Evolutionary conservation across 2,329 filamentous ascomycete genomes (phyloP).

Genomic region (Fusarium abutilonis): DNA sequence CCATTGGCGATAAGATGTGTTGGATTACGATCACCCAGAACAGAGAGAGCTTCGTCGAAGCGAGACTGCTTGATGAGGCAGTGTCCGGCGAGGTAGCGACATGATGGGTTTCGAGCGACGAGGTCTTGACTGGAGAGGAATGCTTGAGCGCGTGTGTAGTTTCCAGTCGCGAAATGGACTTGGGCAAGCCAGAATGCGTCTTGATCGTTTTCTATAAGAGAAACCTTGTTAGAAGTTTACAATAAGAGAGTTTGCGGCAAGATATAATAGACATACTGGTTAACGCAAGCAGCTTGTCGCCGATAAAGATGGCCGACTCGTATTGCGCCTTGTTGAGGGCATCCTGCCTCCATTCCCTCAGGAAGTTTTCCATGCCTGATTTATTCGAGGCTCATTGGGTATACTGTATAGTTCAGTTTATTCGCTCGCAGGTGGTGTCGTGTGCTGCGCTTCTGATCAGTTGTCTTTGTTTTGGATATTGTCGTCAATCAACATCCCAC

Average conservation of each 20-base stretch:
- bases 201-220: conserved; percentile 78
- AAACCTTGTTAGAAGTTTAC: conserved; percentile 10
- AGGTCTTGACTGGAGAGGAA: conserved; percentile 88
- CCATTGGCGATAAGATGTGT: conserved; percentile 79
- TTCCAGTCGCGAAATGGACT: conserved; percentile 93
- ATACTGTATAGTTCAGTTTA: background rate
- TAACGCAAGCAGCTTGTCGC: conserved; percentile 93
- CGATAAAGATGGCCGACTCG: conserved; percentile 95
- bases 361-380: conserved; percentile 82
- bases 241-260: background rate
- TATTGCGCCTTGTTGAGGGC: conserved; percentile 96
- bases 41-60: conserved; percentile 85
- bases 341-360: conserved; percentile 94
- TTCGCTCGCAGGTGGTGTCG: background rate
- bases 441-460: conserved; percentile 4
- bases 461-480: conserved; percentile 33
- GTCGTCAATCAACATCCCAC: conserved; percentile 35
- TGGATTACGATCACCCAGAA: conserved; percentile 94
- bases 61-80: conserved; percentile 93
- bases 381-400: conserved; percentile 13
- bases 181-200: conserved; percentile 99
- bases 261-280: conserved; percentile 73
- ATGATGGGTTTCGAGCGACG: conserved; percentile 81
- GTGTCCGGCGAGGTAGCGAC: conserved; percentile 91
- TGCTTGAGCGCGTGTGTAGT: conserved; percentile 90